phyloP scores from a whole-genome alignment of 805 yeast genomes.

The Limtongozyma cylindracea region DNA sequence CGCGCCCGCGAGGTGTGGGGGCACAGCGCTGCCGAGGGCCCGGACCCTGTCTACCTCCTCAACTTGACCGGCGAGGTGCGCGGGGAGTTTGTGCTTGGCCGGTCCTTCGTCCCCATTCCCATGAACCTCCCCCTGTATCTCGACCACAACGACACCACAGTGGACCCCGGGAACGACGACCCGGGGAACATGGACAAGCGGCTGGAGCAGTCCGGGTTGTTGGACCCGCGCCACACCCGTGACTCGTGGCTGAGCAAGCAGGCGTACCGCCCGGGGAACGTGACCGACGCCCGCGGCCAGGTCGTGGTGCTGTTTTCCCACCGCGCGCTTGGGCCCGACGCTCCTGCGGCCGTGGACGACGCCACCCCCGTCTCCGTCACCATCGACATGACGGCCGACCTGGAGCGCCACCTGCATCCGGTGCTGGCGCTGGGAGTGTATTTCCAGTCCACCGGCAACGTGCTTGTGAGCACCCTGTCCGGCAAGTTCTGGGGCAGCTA shows the following conservation, averaged over 20 bases:
- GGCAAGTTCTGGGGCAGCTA: conserved; percentile 40
- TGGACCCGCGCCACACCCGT: no score
- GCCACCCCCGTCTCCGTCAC: conserved; percentile 10
- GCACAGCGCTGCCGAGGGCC: conserved; percentile 1
- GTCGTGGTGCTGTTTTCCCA: no score
- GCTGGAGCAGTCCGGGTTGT: no score
- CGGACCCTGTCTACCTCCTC: conserved; percentile 7
- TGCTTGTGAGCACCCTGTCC: conserved; percentile 29
- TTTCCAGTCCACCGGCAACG: conserved; percentile 38
- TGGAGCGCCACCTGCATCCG: conserved; percentile 21
- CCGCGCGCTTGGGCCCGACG: no score
- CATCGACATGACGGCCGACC: conserved; percentile 12
- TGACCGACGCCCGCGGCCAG: no score
- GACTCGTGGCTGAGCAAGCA: no score
- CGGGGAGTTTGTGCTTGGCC: conserved; percentile 16
- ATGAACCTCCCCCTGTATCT: conserved; percentile 1
- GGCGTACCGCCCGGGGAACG: neutral
- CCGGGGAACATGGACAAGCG: no score
- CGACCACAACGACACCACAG: conserved; percentile 1
- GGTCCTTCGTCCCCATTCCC: conserved; percentile 3
- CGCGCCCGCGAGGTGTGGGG: conserved; percentile 30
- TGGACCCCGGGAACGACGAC: neutral
- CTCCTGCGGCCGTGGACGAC: conserved; percentile 5
- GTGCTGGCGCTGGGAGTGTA: conserved; percentile 34
- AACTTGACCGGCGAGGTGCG: conserved; percentile 22